These are phyloP conservation scores for Ilyonectria sp. DNA, from an alignment of 2,329 filamentous ascomycete species.

Conservation along the genomic window DNA sequence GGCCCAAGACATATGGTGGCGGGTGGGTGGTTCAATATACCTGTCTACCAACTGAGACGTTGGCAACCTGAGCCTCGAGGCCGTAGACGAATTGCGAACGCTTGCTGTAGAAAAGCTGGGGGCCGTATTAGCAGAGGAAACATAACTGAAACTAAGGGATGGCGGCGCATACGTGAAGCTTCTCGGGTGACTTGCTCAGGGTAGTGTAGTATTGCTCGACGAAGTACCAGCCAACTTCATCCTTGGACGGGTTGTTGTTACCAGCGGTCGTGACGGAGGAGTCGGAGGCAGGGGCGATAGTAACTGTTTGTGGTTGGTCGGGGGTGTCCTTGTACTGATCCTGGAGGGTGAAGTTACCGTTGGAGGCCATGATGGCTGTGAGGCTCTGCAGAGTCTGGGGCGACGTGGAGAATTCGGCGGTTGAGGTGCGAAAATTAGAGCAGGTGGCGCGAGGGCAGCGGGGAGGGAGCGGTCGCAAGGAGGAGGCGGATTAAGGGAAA, in stretches of 20 bases:
- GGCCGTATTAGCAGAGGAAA: slow-evolving; percentile 28
- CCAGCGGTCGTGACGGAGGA: slow-evolving; percentile 52
- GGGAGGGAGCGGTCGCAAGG: slow-evolving; percentile 38
- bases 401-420: slow-evolving; percentile 29
- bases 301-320: slow-evolving; percentile 56
- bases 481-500: slow-evolving; percentile 21
- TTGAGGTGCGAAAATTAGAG: slow-evolving; percentile 37
- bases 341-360: slow-evolving; percentile 67
- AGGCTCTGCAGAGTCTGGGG: slow-evolving; percentile 33
- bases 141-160: not conserved
- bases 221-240: slow-evolving; percentile 99
- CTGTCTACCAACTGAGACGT: slow-evolving; percentile 88
- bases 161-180: slow-evolving; percentile 78
- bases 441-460: slow-evolving; percentile 36
- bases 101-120: slow-evolving; percentile 93
- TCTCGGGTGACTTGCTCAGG: slow-evolving; percentile 92
- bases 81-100: slow-evolving; percentile 96
- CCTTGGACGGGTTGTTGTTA: slow-evolving; percentile 76
- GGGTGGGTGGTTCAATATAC: slow-evolving; percentile 60
- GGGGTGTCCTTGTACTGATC: slow-evolving; percentile 57
- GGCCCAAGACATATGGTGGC: not conserved
- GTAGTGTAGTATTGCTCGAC: slow-evolving; percentile 99
- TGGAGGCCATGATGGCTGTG: slow-evolving; percentile 67
- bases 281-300: slow-evolving; percentile 52
- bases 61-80: slow-evolving; percentile 88